Evolutionary conservation across 306 rosid species (phyloP).

Genomic region (Quercus glauca): DNA sequence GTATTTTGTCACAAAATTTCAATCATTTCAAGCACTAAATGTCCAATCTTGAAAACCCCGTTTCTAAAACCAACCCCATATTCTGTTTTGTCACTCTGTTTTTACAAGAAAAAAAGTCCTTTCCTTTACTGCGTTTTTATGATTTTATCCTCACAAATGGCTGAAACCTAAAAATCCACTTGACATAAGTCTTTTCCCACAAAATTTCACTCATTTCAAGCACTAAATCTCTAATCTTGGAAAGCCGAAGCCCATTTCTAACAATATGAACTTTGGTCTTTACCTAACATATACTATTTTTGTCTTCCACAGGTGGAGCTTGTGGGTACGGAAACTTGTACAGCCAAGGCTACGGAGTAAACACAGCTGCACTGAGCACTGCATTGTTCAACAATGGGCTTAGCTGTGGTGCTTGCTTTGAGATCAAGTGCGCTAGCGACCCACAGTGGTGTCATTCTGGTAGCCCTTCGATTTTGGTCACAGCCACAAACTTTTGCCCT

Average conservation of each 20-base stretch:
- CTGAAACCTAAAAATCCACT: no score
- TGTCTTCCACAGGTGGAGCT: conserved; percentile 59
- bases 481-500: conserved; percentile 77
- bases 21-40: no score
- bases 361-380: conserved; percentile 86
- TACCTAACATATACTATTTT: not conserved
- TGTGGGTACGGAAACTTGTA: conserved; percentile 84
- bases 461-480: conserved; percentile 64
- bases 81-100: not conserved
- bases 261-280: not conserved
- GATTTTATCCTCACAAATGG: no score
- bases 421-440: conserved; percentile 55
- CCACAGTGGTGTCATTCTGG: conserved; percentile 83
- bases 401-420: conserved; percentile 84
- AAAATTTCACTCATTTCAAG: no score
- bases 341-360: conserved; percentile 82
- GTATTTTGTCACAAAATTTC: no score
- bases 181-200: no score
- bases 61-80: no score
- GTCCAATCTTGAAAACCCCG: not conserved
- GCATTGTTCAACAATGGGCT: conserved; percentile 72
- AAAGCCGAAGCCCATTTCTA: not conserved
- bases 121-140: no score
- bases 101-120: not conserved
- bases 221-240: not conserved